Percentiles rank a stretch among this genome's conserved stretches.
Conservation (phyloP, 1,139 yeast genomes). For the Saccharomyces uvarum region DNA sequence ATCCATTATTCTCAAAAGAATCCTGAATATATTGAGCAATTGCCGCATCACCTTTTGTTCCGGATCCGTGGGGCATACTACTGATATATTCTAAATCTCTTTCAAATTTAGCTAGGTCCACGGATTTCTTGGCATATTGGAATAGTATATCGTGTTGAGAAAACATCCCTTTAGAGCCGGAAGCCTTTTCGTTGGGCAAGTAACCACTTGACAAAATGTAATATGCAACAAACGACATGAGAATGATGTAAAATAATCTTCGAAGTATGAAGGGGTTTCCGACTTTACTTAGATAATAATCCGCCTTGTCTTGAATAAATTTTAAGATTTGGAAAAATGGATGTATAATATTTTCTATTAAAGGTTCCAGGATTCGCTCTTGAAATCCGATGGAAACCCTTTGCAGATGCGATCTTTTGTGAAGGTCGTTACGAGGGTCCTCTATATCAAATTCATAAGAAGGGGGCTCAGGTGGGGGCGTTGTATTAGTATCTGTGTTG, state of each 20-base stretch:
- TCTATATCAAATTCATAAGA: conserved; percentile 8
- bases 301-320: conserved; percentile 40
- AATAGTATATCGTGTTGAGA: conserved; percentile 51
- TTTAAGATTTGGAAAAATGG: conserved; percentile 26
- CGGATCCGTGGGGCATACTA: conserved; percentile 82
- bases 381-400: conserved; percentile 11
- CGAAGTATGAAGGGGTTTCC: conserved; percentile 86
- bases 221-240: conserved; percentile 53
- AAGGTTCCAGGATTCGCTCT: conserved; percentile 18
- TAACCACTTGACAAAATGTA: conserved; percentile 49
- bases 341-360: conserved; percentile 19
- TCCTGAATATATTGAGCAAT: conserved; percentile 58
- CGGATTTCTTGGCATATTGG: conserved; percentile 42
- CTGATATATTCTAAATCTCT: conserved; percentile 70
- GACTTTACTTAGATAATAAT: conserved; percentile 48
- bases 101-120: conserved; percentile 53
- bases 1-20: conserved; percentile 52
- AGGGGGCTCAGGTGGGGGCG: conserved; percentile 7
- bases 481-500: neutral
- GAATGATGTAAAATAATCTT: conserved; percentile 60
- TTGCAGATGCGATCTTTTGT: conserved; percentile 6
- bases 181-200: conserved; percentile 38
- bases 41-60: conserved; percentile 77
- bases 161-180: conserved; percentile 51
- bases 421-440: conserved; percentile 3